Percentiles rank a stretch among this genome's conserved stretches.
Conservation (phyloP, 768 basidiomycete genomes). For the Leccinum uliginosum region DNA sequence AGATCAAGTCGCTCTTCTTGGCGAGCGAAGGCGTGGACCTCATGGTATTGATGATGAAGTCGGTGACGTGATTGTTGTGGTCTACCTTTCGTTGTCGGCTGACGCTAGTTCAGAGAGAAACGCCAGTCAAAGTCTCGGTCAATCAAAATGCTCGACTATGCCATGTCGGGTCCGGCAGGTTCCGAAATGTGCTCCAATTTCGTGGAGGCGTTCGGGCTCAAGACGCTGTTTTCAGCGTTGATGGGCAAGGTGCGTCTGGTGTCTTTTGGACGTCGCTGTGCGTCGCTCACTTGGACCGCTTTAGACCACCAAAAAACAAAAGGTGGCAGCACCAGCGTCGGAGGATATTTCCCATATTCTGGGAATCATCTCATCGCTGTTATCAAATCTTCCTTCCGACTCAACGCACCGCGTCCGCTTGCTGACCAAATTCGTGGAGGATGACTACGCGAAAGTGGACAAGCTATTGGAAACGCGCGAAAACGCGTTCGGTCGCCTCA, state of each 20-base stretch:
- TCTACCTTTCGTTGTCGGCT: constrained; percentile 1
- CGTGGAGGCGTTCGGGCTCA: constrained; percentile 82
- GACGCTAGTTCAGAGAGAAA: constrained; percentile 58
- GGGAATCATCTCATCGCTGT: constrained; percentile 82
- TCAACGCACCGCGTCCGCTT: constrained; percentile 76
- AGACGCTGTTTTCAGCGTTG: constrained; percentile 83
- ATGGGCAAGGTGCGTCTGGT: constrained; percentile 81
- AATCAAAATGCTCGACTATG: constrained; percentile 89
- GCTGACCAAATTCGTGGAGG: constrained; percentile 91
- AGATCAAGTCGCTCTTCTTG: constrained; percentile 79
- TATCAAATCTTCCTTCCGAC: constrained; percentile 84
- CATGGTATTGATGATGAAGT: constrained; percentile 99
- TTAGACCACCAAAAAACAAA: constrained; percentile 63
- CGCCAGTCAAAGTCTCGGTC: constrained; percentile 73
- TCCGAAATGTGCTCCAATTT: constrained; percentile 75
- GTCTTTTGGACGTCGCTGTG: background rate
- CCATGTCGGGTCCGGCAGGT: constrained; percentile 75
- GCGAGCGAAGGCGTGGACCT: constrained; percentile 91
- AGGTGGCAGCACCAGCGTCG: constrained; percentile 48
- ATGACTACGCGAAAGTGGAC: constrained; percentile 90
- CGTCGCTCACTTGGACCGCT: constrained; percentile 8
- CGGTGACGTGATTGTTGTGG: constrained; percentile 22
- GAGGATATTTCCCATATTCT: constrained; percentile 88
- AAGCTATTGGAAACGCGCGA: constrained; percentile 88
- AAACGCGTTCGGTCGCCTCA: constrained; percentile 56